Percentiles rank a stretch among this genome's conserved stretches.
phyloP scores from a whole-genome alignment of 345 rosid species.

The Iberis pinnata region DNA sequence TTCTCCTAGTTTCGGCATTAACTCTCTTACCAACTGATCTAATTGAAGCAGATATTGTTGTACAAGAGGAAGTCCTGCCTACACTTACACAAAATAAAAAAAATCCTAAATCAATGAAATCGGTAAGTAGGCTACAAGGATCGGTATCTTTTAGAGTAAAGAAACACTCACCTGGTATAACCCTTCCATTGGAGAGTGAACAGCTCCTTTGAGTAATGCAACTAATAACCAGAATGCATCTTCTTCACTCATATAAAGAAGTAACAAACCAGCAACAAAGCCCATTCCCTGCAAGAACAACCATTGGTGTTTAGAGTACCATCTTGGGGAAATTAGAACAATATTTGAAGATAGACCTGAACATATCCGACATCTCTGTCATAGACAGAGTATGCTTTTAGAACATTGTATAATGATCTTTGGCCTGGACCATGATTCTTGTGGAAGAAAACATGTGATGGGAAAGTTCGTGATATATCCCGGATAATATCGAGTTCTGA shows the following conservation, averaged over 20 bases:
- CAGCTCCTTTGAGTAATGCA: slow-evolving; percentile 93
- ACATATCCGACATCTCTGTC: slow-evolving; percentile 97
- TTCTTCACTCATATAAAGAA: slow-evolving; percentile 98
- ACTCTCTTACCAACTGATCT: slow-evolving; percentile 65
- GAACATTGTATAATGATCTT: slow-evolving; percentile 89
- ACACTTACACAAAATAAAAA: slow-evolving; percentile 8
- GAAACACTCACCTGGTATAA: slow-evolving; percentile 58
- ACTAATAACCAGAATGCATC: slow-evolving; percentile 97
- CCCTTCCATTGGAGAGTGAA: slow-evolving; percentile 98
- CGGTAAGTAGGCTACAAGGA: slow-evolving; percentile 22
- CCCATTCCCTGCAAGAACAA: too few relatives aligned
- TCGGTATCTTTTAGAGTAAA: slow-evolving; percentile 3
- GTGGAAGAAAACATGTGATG: slow-evolving; percentile 94
- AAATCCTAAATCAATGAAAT: too few relatives aligned
- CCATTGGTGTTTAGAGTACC: too few relatives aligned
- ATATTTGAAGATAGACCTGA: too few relatives aligned
- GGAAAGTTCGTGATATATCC: slow-evolving; percentile 90
- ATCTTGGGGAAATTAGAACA: too few relatives aligned
- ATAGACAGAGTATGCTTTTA: slow-evolving; percentile 93
- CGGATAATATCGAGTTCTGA: slow-evolving; percentile 89
- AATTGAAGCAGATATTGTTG: slow-evolving; percentile 81
- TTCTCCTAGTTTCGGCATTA: slow-evolving; percentile 84
- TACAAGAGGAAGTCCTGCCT: slow-evolving; percentile 95
- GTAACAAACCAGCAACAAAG: slow-evolving; percentile 78
- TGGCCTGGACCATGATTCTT: slow-evolving; percentile 99